Evolutionary conservation across 176 grass and related monocot species (phyloP).

Genomic region (Panicum miliaceum): DNA sequence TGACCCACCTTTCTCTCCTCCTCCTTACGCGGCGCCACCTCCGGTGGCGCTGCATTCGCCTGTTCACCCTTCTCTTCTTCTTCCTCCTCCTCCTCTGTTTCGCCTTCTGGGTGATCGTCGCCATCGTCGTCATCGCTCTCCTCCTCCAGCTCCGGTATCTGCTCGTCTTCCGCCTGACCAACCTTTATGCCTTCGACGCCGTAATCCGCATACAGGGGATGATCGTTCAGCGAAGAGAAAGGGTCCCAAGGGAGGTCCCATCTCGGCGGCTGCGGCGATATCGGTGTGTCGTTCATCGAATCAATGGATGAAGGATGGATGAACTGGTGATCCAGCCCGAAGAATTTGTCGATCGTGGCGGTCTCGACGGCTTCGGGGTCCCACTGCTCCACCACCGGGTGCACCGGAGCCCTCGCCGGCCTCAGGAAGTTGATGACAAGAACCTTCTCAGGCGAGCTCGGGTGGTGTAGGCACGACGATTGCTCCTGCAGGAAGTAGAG

Average conservation of each 20-base stretch:
- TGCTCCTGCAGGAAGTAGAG: conserved; percentile 55
- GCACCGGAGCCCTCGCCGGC: conserved; percentile 36
- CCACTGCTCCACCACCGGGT: conserved; percentile 59
- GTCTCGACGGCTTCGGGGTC: conserved; percentile 49
- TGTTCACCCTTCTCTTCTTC: conserved; percentile 2
- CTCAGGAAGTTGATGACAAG: conserved; percentile 41
- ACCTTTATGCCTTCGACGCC: conserved; percentile 21
- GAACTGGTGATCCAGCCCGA: conserved; percentile 38
- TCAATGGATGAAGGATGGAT: conserved; percentile 31
- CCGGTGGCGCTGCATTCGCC: neutral
- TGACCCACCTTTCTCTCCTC: conserved; percentile 19
- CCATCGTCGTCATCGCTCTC: neutral
- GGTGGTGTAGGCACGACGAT: conserved; percentile 28
- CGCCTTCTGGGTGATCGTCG: conserved; percentile 2
- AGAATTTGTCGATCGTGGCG: conserved; percentile 51
- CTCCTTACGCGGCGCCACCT: neutral
- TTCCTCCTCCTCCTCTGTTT: conserved; percentile 14
- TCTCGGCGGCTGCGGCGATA: conserved; percentile 20
- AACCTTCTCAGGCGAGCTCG: conserved; percentile 54
- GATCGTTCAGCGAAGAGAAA: conserved; percentile 45
- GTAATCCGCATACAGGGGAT: neutral
- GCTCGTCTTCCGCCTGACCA: conserved; percentile 11
- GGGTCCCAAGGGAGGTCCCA: conserved; percentile 64
- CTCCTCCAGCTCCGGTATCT: conserved; percentile 57
- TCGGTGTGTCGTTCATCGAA: neutral